Conservation (phyloP, 345 rosid genomes). For the Excoecaria agallocha region DNA sequence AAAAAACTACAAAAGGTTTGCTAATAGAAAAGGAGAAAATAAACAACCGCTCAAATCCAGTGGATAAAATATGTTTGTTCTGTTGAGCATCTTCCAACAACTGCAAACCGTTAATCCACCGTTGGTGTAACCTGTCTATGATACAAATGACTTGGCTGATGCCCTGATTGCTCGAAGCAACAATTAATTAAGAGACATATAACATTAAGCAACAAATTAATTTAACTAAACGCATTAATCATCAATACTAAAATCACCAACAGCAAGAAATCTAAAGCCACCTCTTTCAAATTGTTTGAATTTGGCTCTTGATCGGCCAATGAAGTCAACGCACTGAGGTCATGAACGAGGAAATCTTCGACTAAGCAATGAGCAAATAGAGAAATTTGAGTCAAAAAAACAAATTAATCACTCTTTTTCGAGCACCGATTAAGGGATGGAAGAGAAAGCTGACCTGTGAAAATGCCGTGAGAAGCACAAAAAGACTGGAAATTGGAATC, state of each 20-base stretch:
- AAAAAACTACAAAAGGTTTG: background rate
- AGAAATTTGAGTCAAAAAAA: background rate
- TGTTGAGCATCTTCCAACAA: constrained; percentile 47
- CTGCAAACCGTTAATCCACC: constrained; percentile 60
- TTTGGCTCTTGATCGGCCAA: constrained; percentile 36
- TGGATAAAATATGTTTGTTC: constrained; percentile 44
- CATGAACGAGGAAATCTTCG: constrained; percentile 60
- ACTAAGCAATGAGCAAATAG: constrained; percentile 24
- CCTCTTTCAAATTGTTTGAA: constrained; percentile 53
- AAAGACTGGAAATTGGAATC: constrained; percentile 54
- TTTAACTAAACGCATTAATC: background rate
- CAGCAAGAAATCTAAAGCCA: background rate
- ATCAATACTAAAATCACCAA: background rate
- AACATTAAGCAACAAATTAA: background rate
- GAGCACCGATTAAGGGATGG: background rate
- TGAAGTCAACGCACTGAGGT: constrained; percentile 46
- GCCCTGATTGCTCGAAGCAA: constrained; percentile 38
- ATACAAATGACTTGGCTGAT: constrained; percentile 45
- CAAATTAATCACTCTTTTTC: background rate
- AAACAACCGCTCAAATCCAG: constrained; percentile 60
- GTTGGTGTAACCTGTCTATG: constrained; percentile 43
- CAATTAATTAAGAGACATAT: background rate
- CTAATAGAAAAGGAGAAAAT: background rate
- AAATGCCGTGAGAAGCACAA: constrained; percentile 59
- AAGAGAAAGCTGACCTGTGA: constrained; percentile 37